Evolutionary conservation across 768 basidiomycete genomes (phyloP).

Genomic region (Tulasnella sp.): DNA sequence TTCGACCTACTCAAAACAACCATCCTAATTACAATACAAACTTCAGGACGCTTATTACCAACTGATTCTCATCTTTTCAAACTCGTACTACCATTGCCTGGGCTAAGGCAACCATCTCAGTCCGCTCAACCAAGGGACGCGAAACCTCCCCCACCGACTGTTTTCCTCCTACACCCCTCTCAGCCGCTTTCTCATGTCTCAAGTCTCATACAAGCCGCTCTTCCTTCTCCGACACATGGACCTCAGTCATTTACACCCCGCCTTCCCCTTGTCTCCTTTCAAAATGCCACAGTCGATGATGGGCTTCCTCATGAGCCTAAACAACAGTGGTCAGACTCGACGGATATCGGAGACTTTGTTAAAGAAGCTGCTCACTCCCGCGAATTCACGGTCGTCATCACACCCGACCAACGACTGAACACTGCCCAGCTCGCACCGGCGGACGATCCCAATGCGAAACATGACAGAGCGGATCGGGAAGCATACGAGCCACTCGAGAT

Average conservation of each 20-base stretch:
- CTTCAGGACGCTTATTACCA: slow-evolving; percentile 44
- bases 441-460: background rate
- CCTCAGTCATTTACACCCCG: slow-evolving; percentile 24
- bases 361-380: slow-evolving; percentile 45
- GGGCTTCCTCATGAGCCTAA: slow-evolving; percentile 22
- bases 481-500: slow-evolving; percentile 24
- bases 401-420: slow-evolving; percentile 23
- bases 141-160: slow-evolving; percentile 28
- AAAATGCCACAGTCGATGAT: slow-evolving; percentile 26
- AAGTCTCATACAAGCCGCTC: slow-evolving; percentile 38
- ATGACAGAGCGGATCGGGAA: background rate
- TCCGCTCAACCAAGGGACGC: background rate
- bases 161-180: slow-evolving; percentile 55
- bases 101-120: slow-evolving; percentile 17
- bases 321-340: slow-evolving; percentile 49
- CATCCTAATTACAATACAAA: background rate
- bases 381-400: slow-evolving; percentile 38
- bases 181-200: slow-evolving; percentile 57
- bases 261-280: slow-evolving; percentile 34
- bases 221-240: slow-evolving; percentile 22
- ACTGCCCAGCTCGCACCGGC: background rate
- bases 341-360: slow-evolving; percentile 56
- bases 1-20: background rate
- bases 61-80: slow-evolving; percentile 58
- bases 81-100: slow-evolving; percentile 41